Base-by-base conservation (phyloP, 1,139 yeast species). In the Diutina ranongensis region DNA sequence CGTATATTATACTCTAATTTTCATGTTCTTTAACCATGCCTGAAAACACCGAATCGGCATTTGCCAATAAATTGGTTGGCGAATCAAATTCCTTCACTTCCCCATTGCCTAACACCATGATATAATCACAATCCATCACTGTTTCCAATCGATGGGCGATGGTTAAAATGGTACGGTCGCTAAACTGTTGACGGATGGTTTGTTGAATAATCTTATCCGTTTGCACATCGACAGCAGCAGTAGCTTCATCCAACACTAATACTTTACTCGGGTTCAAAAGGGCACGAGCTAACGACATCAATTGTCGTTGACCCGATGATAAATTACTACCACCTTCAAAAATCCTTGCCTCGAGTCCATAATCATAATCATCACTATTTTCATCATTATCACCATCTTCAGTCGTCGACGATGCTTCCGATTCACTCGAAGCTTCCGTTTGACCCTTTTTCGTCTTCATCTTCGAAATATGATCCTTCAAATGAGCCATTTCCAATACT, bases 111-210 rank as follows among this genome's bases (percentile, higher is more conserved):
- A 86, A 65, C 2, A 83, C 83, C 42, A 83, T 63, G 44, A 86
- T 82, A 48, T 73, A 71, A 55, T 86, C 95, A 55, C 83, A 79
- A 54, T 83, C 92, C 71, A 84, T 66, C 45, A 86, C 85, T 0
- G 95, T 86, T 53, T 86, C 87, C 47, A 86, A 69, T 48, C 95
- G 70, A 55, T 85, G 95, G 0, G 95, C 95, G 54, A 85, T 83
- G 0, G 94, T 83, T 45, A 85, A 62, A 49, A 84, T 83, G 0
- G 94, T 84, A 55, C 81, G 72, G 50, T 79, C 71, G 45, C 63
- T 66, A 58, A 84, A 83, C 55, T 78, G 79, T 2, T 62, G 57
- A 48, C 89, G 68, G 40, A 85, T 83, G 0, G 94, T 83, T 50
- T 78, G 76, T 61, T 84, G 94, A 46, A 84, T 77, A 47, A 83